These are phyloP conservation scores for Reutealis trisperma DNA, from an alignment of 345 rosid genomes.

Conservation along the genomic window DNA sequence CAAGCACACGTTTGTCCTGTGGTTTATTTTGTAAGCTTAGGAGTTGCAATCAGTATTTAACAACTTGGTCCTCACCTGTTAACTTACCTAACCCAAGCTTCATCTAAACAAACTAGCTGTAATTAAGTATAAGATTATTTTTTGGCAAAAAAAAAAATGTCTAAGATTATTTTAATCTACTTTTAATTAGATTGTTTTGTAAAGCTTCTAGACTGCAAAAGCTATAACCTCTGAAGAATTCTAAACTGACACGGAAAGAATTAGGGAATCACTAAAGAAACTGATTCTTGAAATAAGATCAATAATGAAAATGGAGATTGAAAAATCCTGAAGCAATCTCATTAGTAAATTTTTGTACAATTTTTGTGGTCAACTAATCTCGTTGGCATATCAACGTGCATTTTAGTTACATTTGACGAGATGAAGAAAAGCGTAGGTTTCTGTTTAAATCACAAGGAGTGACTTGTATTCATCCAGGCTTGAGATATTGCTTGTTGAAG, in stretches of 20 bases:
- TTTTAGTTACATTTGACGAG: slow-evolving; percentile 19
- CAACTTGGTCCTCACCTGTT: not conserved
- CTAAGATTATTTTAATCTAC: no score
- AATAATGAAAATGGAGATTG: not conserved
- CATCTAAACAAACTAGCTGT: not conserved
- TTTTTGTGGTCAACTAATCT: slow-evolving; percentile 8
- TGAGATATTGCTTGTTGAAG: slow-evolving; percentile 54
- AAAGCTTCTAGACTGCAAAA: no score
- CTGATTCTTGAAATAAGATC: not conserved
- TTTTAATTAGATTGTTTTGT: no score
- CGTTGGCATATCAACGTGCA: slow-evolving; percentile 1
- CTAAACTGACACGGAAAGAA: no score
- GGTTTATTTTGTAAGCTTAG: not conserved
- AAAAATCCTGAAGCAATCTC: not conserved
- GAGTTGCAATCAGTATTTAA: not conserved
- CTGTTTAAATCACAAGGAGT: slow-evolving; percentile 21
- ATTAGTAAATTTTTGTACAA: not conserved
- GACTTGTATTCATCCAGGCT: slow-evolving; percentile 24
- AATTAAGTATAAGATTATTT: no score
- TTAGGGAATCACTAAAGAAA: no score
- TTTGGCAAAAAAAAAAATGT: no score
- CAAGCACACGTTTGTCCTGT: not conserved
- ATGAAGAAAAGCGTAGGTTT: slow-evolving; percentile 11
- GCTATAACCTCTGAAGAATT: no score
- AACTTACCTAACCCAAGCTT: not conserved